A percentile compares a stretch with the other conserved stretches of the same genome.
Conservation (phyloP, 768 basidiomycete species). For the Strobilomyces dryophilus region DNA sequence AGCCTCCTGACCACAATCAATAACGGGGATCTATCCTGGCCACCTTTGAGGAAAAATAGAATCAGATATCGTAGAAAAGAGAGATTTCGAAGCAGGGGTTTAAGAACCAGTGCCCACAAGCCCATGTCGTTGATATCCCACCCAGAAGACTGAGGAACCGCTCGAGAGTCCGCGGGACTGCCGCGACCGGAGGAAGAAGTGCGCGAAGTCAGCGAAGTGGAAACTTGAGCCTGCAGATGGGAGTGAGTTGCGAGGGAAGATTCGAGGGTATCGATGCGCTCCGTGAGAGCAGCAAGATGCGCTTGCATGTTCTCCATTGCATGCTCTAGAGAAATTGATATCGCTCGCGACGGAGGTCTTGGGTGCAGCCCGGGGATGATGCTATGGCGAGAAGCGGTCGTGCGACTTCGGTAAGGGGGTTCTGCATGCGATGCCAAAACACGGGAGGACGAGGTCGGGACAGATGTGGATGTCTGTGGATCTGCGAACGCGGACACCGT, state of each 20-base stretch:
- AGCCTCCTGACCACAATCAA: constrained; percentile 67
- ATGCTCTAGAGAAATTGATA: constrained; percentile 48
- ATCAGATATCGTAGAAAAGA: constrained; percentile 46
- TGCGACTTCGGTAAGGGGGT: constrained; percentile 33
- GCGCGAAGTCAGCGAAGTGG: constrained; percentile 27
- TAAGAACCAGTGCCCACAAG: constrained; percentile 73
- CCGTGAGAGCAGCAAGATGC: constrained; percentile 75
- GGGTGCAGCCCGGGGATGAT: constrained; percentile 30
- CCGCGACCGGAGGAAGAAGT: constrained; percentile 28
- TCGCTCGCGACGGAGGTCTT: constrained; percentile 41
- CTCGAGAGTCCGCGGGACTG: constrained; percentile 36
- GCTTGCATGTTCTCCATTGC: constrained; percentile 79
- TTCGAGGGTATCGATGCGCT: constrained; percentile 74
- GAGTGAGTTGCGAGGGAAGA: constrained; percentile 29
- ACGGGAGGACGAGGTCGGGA: constrained; percentile 38
- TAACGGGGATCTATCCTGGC: constrained; percentile 58
- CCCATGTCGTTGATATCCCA: constrained; percentile 84
- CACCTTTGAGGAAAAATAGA: constrained; percentile 52
- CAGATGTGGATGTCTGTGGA: constrained; percentile 34
- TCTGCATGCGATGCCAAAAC: constrained; percentile 37
- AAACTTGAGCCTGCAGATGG: constrained; percentile 34
- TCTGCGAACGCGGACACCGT: constrained; percentile 71
- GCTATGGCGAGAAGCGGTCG: constrained; percentile 33
- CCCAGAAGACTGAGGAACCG: constrained; percentile 25
- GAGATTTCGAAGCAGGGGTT: constrained; percentile 54